These are phyloP conservation scores for Hyaloperonospora arabidopsidis DNA, from an alignment of 352 stramenopile species.

Conservation along the genomic window DNA sequence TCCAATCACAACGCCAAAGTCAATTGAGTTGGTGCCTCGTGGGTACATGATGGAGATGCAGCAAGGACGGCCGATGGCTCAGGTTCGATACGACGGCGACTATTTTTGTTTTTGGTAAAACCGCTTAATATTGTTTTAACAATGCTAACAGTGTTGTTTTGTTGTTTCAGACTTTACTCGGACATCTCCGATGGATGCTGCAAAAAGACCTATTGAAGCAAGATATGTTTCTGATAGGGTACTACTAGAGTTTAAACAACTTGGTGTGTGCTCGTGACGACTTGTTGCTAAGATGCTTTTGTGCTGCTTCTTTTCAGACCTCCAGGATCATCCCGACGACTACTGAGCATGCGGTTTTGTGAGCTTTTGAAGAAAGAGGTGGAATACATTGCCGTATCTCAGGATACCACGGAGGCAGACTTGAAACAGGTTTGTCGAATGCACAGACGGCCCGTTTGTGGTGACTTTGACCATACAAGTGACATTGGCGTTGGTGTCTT, in stretches of 20 bases:
- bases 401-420: constrained; percentile 91
- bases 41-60: constrained; percentile 42
- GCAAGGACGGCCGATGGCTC: constrained; percentile 32
- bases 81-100: constrained; percentile 16
- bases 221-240: constrained; percentile 86
- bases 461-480: background rate
- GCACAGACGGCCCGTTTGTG: background rate
- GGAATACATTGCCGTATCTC: constrained; percentile 88
- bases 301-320: constrained; percentile 30
- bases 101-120: background rate
- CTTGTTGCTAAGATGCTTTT: background rate
- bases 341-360: constrained; percentile 80
- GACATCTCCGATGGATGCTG: constrained; percentile 80
- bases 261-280: background rate
- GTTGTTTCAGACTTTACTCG: constrained; percentile 30
- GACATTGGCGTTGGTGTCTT: background rate
- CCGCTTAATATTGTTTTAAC: too few species aligned
- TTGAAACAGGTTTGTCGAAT: constrained; percentile 72
- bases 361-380: constrained; percentile 80
- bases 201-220: constrained; percentile 79
- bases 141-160: background rate
- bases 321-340: constrained; percentile 57
- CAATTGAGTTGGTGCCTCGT: constrained; percentile 43
- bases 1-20: constrained; percentile 23
- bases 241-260: background rate